phyloP scores from a whole-genome alignment of 2,329 filamentous ascomycete species.

The Didymella exigua region DNA sequence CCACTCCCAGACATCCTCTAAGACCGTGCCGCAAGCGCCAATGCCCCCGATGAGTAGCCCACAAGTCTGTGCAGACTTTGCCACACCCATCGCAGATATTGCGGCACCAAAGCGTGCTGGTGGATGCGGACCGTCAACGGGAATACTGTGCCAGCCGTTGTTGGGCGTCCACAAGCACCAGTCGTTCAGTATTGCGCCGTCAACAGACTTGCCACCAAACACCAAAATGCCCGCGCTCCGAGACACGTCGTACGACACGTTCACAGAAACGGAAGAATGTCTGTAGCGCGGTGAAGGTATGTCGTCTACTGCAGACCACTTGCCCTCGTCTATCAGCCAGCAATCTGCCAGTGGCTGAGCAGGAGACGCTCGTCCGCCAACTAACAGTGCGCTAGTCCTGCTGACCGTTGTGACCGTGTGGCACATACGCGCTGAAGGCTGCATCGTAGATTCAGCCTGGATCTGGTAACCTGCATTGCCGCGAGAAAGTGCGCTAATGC shows the following conservation, averaged over 20 bases:
- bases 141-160: conserved; percentile 58
- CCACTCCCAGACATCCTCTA: conserved; percentile 71
- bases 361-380: conserved; percentile 81
- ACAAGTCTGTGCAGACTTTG: conserved; percentile 48
- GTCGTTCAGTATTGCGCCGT: conserved; percentile 50
- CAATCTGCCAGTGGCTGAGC: conserved; percentile 71
- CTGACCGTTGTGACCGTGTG: conserved; percentile 74
- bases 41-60: conserved; percentile 79
- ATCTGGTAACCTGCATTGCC: conserved; percentile 17
- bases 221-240: conserved; percentile 51
- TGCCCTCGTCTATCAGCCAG: conserved; percentile 70
- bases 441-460: conserved; percentile 41
- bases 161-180: conserved; percentile 55
- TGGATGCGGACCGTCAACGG: conserved; percentile 46
- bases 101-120: conserved; percentile 63
- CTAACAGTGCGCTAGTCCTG: conserved; percentile 65
- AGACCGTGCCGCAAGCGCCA: conserved; percentile 65
- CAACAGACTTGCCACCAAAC: conserved; percentile 54
- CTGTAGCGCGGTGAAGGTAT: conserved; percentile 77
- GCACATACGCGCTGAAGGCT: conserved; percentile 63
- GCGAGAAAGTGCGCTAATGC: conserved; percentile 48
- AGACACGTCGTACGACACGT: conserved; percentile 49
- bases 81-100: conserved; percentile 53
- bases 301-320: conserved; percentile 69
- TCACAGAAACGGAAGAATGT: conserved; percentile 66